These are phyloP conservation scores for Fusarium algeriense DNA, from an alignment of 2,329 filamentous ascomycete genomes.

Conservation along the genomic window DNA sequence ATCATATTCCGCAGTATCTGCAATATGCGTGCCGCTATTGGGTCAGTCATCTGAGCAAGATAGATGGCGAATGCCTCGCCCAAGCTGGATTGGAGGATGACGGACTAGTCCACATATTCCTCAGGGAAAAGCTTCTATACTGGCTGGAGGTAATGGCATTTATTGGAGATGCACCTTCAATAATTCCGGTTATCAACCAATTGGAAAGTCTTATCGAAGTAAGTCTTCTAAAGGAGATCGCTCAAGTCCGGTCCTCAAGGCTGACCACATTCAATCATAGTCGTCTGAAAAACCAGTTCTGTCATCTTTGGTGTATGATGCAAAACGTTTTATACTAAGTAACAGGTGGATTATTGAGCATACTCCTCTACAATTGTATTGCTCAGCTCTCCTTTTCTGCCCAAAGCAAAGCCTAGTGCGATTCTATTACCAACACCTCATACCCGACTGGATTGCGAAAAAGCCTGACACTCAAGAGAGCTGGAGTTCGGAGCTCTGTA, in stretches of 20 bases:
- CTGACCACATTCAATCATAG: not conserved
- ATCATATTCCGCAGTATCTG: not conserved
- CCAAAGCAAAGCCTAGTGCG: not conserved
- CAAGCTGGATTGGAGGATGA: not conserved
- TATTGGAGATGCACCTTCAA: not conserved
- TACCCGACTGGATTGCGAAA: slow-evolving; percentile 7
- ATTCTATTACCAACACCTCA: not conserved
- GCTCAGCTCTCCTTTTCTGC: slow-evolving; percentile 3
- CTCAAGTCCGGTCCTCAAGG: not conserved
- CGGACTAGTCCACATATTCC: slow-evolving; percentile 3
- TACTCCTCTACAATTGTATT: slow-evolving; percentile 16
- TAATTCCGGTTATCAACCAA: not conserved
- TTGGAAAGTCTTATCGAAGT: not conserved
- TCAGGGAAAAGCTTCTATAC: not conserved
- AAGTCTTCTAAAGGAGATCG: not conserved
- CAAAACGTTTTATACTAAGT: not conserved
- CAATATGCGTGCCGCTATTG: slow-evolving; percentile 12
- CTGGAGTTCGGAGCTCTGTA: slow-evolving; percentile 1
- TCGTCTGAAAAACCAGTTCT: not conserved
- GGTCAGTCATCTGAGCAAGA: slow-evolving; percentile 6
- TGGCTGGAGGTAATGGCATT: slow-evolving; percentile 20
- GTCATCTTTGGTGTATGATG: not conserved
- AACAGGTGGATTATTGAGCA: slow-evolving; percentile 6
- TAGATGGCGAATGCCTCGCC: not conserved
- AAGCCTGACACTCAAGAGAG: not conserved